Percentiles rank a stretch among this genome's conserved stretches.
Evolutionary conservation across 169 alveolate genomes (phyloP).

Genomic region (Plasmodium berghei): DNA sequence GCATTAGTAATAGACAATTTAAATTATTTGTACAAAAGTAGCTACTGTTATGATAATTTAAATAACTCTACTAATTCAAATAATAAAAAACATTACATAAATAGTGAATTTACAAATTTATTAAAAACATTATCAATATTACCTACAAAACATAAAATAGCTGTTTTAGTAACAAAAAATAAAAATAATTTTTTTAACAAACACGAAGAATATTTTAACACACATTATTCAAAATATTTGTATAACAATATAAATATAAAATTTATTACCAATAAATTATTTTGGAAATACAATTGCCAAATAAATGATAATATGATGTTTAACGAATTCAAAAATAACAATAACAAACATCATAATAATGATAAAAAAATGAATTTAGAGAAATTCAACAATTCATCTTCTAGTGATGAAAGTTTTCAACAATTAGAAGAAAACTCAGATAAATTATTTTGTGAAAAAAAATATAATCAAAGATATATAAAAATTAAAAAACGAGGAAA

Average conservation of each 20-base stretch:
- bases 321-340: too few relatives aligned
- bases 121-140: constrained; percentile 17
- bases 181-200: constrained; percentile 38
- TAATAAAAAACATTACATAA: neutral
- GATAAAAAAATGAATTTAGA: neutral
- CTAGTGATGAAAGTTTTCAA: constrained; percentile 36
- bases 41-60: neutral
- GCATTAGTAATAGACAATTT: constrained; percentile 50
- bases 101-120: constrained; percentile 2
- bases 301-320: neutral
- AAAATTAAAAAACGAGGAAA: constrained; percentile 25
- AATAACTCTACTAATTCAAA: neutral
- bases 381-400: neutral
- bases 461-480: constrained; percentile 59
- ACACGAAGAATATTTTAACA: constrained; percentile 19
- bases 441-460: constrained; percentile 20
- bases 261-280: constrained; percentile 30
- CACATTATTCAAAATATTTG: constrained; percentile 30
- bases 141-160: constrained; percentile 33
- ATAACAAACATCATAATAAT: neutral
- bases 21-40: constrained; percentile 25
- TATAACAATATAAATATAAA: constrained; percentile 31
- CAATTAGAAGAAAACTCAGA: constrained; percentile 18
- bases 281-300: constrained; percentile 28
- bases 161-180: constrained; percentile 47